Evolutionary conservation across 2,329 filamentous ascomycete genomes (phyloP).

Genomic region (Zymoseptoria pseudotritici): DNA sequence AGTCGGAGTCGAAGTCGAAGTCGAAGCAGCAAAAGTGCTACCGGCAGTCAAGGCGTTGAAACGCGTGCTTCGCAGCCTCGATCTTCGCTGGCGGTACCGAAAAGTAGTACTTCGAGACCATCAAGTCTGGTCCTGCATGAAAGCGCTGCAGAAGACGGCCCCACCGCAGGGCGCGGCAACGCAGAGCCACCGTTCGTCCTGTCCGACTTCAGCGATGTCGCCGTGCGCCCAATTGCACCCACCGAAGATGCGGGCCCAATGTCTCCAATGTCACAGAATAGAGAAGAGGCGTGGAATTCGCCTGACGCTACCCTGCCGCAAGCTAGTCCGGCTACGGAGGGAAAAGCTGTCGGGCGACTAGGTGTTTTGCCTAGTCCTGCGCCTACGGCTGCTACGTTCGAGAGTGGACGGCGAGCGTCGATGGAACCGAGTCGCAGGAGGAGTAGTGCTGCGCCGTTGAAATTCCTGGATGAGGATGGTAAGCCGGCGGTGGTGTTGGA

Average conservation of each 20-base stretch:
- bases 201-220: conserved; percentile 11
- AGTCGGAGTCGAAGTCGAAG: neutral
- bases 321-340: conserved; percentile 5
- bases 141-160: neutral
- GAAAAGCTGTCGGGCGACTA: conserved; percentile 10
- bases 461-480: conserved; percentile 1
- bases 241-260: neutral
- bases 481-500: conserved; percentile 1
- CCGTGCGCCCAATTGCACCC: conserved; percentile 2
- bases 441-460: conserved; percentile 5
- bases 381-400: conserved; percentile 13
- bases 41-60: neutral
- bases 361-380: conserved; percentile 27
- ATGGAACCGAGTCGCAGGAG: conserved; percentile 5
- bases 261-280: conserved; percentile 7
- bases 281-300: conserved; percentile 23
- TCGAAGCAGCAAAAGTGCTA: neutral
- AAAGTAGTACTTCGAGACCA: neutral
- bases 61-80: conserved; percentile 3
- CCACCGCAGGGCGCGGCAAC: neutral
- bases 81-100: neutral
- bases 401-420: conserved; percentile 6
- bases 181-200: conserved; percentile 3
- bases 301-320: conserved; percentile 17
- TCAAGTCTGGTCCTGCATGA: neutral